Percentiles rank a stretch among this genome's conserved stretches.
Conservation (phyloP, 192 early-diverging fungal species). For the Obelidium mucronatum region DNA sequence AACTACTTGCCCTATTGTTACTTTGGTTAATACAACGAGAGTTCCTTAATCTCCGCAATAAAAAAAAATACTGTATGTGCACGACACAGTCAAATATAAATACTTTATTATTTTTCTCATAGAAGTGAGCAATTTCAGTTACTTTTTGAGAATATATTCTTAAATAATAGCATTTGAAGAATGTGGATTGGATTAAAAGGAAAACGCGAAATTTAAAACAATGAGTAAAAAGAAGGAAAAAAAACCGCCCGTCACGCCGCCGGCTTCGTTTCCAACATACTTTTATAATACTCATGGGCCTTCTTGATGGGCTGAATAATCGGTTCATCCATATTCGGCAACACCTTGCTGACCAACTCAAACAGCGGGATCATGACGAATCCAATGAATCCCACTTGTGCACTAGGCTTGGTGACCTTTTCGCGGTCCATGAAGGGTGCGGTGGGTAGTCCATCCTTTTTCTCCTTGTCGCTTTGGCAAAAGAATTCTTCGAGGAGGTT, state of each 20-base stretch:
- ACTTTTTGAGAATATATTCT: neutral
- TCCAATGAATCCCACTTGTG: slow-evolving; percentile 56
- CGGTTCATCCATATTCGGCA: slow-evolving; percentile 52
- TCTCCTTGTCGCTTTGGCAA: slow-evolving; percentile 57
- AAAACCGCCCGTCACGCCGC: neutral
- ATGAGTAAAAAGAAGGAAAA: neutral
- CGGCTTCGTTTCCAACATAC: slow-evolving; percentile 42
- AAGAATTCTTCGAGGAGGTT: slow-evolving; percentile 62
- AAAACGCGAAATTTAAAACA: neutral
- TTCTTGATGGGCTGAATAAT: slow-evolving; percentile 52
- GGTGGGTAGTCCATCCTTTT: slow-evolving; percentile 54
- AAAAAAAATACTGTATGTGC: no score
- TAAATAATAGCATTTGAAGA: neutral
- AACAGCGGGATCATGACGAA: slow-evolving; percentile 65
- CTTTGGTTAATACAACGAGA: no score
- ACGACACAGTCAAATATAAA: no score
- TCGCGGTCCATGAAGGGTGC: slow-evolving; percentile 63
- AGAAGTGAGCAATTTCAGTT: neutral
- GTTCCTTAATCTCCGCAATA: no score
- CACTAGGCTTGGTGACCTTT: slow-evolving; percentile 60
- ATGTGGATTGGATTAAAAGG: neutral
- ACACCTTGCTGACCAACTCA: slow-evolving; percentile 51
- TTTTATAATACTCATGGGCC: slow-evolving; percentile 57
- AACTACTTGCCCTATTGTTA: neutral
- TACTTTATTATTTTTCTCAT: neutral